Evolutionary conservation across 2,329 filamentous ascomycete species (phyloP), one percentile per base, ranked within the genome.

Genomic region (Cytospora piceicola): DNA sequence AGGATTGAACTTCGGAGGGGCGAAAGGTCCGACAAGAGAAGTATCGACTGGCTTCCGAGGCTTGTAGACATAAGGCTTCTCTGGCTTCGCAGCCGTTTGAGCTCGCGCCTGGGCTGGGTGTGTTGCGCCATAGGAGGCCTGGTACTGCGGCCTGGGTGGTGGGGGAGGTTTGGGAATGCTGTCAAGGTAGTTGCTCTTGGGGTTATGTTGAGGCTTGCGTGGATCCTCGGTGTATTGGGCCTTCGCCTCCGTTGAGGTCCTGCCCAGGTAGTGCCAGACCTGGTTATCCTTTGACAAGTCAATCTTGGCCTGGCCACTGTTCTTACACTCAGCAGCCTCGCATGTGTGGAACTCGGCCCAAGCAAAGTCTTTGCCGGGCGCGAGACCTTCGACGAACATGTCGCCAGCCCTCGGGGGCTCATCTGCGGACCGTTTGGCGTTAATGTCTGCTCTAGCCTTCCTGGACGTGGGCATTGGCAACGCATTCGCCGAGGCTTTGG

Each of bases 221-320:
- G 85, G 86, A 77, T 96, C 88, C 72, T 95, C 91, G 5, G 94
- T 96, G 78, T 95, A 99, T 75, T 96, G 93, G 30, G 93, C 90
- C 76, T 90, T 93, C 62, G 93, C 91, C 73, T 98, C 94, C 8
- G 94, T 97, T 27, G 94, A 98, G 24, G 85, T 86, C 75, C 88
- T 88, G 36, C 92, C 92, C 67, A 99, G 83, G 75, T 97, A 98
- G 78, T 93, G 86, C 92, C 94, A 98, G 22, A 97, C 77, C 74
- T 92, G 89, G 68, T 94, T 86, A 20, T 88, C 83, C 74, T 90
- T 91, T 67, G 78, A 78, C 11, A 97, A 77, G 73, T 96, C 88
- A 65, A 96, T 81, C 77, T 89, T 91, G 73, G 82, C 83, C 75
- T 91, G 88, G 62, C 80, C 81, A 68, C 81, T 81, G 71, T 90